Percentiles rank a stretch among this genome's conserved stretches.
Conservation (phyloP, 768 basidiomycete genomes). For the Sistotremastrum niveocremeum region DNA sequence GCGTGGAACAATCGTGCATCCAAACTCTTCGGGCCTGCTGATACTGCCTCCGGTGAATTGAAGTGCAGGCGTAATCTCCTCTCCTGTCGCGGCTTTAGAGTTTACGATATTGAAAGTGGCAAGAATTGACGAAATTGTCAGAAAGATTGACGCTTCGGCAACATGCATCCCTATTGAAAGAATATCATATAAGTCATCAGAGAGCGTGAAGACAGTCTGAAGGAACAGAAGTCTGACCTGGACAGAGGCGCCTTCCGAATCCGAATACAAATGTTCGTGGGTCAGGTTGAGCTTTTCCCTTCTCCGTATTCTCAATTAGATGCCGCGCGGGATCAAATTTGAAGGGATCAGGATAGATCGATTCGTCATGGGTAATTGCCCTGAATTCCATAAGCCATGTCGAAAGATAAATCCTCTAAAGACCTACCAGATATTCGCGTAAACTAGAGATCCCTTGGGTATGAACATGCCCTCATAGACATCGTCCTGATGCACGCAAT, state of each 20-base stretch:
- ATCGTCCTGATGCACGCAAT: slow-evolving; percentile 16
- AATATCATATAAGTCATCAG: no score
- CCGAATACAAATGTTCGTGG: slow-evolving; percentile 12
- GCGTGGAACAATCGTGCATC: no score
- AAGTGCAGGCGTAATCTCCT: slow-evolving; percentile 4
- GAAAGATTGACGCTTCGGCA: slow-evolving; percentile 17
- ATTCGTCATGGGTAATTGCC: slow-evolving; percentile 17
- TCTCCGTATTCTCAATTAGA: slow-evolving; percentile 10
- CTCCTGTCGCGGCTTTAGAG: slow-evolving; percentile 12
- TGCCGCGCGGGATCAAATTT: slow-evolving; percentile 16
- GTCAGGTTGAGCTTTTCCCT: slow-evolving; percentile 9
- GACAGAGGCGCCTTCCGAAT: slow-evolving; percentile 14
- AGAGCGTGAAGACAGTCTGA: neutral
- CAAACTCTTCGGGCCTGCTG: no score
- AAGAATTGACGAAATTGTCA: slow-evolving; percentile 16
- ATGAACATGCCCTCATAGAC: slow-evolving; percentile 9
- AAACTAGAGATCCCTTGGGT: slow-evolving; percentile 9
- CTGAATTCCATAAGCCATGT: slow-evolving; percentile 2
- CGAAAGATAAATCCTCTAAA: neutral
- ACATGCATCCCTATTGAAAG: slow-evolving; percentile 10
- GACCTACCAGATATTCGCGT: slow-evolving; percentile 8
- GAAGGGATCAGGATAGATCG: slow-evolving; percentile 15
- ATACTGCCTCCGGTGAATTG: no score
- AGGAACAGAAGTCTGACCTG: neutral
- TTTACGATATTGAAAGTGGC: slow-evolving; percentile 16